Conservation (phyloP, 2,329 filamentous ascomycete species). For the Colletotrichum eremochloae region DNA sequence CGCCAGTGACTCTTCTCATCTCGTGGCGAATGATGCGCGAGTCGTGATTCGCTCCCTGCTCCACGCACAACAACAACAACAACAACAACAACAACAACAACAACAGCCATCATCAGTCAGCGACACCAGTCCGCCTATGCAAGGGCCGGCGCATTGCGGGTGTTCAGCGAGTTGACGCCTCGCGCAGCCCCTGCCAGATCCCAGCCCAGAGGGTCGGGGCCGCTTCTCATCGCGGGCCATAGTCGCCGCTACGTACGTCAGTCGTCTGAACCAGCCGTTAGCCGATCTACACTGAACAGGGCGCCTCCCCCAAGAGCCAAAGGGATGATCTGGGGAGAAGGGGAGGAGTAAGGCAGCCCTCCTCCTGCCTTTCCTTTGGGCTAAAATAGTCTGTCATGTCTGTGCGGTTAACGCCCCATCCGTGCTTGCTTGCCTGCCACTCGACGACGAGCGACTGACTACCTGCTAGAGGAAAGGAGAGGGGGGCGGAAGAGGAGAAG, state of each 20-base stretch:
- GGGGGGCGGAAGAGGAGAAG: neutral
- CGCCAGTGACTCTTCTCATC: neutral
- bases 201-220: slow-evolving; percentile 39
- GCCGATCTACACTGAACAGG: slow-evolving; percentile 23
- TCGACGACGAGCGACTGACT: slow-evolving; percentile 1
- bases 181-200: slow-evolving; percentile 32
- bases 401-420: slow-evolving; percentile 27
- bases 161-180: slow-evolving; percentile 20
- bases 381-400: neutral
- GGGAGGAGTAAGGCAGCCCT: neutral
- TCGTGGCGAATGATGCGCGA: neutral
- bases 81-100: neutral
- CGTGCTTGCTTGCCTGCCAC: neutral
- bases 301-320: neutral
- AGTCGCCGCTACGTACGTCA: slow-evolving; percentile 18
- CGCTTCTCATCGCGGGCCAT: slow-evolving; percentile 26
- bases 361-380: neutral
- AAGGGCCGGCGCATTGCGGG: slow-evolving; percentile 3
- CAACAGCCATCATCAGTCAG: neutral
- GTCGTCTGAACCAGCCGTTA: slow-evolving; percentile 35
- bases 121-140: neutral
- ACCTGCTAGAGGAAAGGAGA: neutral
- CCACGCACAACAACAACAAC: neutral
- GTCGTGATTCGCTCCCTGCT: neutral
- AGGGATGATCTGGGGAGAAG: neutral